These are phyloP conservation scores for Smithsoniella earleae DNA, from an alignment of 163 green algal species.

Conservation along the genomic window DNA sequence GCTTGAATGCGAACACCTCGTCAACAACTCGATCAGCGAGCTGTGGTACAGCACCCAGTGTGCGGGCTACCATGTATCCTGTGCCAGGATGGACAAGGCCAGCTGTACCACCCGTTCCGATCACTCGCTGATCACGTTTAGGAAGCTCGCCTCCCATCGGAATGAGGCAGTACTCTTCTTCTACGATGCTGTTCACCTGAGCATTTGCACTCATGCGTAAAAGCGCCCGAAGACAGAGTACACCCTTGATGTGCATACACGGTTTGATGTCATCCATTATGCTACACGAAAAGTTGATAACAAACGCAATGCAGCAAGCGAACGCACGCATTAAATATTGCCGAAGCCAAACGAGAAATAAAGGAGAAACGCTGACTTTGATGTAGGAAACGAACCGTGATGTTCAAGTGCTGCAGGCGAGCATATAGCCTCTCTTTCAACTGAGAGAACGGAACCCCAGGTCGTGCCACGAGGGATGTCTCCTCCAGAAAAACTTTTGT, in stretches of 20 bases:
- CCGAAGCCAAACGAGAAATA: too few species aligned
- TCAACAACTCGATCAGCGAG: conserved; percentile 70
- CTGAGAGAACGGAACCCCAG: conserved; percentile 78
- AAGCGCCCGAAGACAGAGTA: too few species aligned
- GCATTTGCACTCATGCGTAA: conserved; percentile 9
- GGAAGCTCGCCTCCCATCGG: conserved; percentile 96
- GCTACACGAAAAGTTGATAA: too few species aligned
- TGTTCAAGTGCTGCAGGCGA: conserved; percentile 72
- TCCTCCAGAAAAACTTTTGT: conserved; percentile 85
- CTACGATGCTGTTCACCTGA: conserved; percentile 57
- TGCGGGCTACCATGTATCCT: conserved; percentile 90
- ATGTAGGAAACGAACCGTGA: conserved; percentile 54
- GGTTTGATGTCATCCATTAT: too few species aligned
- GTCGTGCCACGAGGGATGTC: conserved; percentile 86
- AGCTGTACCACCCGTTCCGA: conserved; percentile 89
- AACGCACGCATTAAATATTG: too few species aligned
- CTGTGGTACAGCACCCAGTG: conserved; percentile 67
- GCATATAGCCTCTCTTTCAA: conserved; percentile 80
- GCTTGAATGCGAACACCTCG: conserved; percentile 17
- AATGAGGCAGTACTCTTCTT: conserved; percentile 98
- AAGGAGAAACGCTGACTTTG: too few species aligned
- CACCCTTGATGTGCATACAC: too few species aligned
- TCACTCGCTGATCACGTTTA: conserved; percentile 74
- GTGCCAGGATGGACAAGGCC: conserved; percentile 96
- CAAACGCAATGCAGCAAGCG: too few species aligned